Base-by-base conservation (phyloP, 2,329 filamentous ascomycete species). In the Phyllosticta citriasiana region DNA sequence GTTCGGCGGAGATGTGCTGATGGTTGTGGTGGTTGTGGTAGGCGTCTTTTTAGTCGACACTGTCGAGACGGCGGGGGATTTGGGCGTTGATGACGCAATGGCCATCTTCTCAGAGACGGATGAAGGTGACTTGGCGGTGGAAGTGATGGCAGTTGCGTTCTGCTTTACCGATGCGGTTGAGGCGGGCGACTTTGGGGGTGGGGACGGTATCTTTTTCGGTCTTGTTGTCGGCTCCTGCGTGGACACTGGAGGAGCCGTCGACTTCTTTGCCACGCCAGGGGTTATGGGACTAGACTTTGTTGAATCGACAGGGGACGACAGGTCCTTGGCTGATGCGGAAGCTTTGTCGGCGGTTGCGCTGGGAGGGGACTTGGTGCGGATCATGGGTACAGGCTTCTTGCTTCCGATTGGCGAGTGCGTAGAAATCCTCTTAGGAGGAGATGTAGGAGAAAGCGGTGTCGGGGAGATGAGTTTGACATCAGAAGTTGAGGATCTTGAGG, bases 401-500 rank as follows among this genome's bases (percentile, higher is more conserved):
- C 61, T 60, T 5, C 54, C 62, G 19, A 67, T 61, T 26, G 67
- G 62, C 26, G 68, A 63, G 51, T 72, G 73, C 27, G 65, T 35
- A 24, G 67, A 24, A 33, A 52, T 9, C 33, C 59, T 55, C 54
- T 25, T 62, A 0, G 55, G 22, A 52, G 61, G 19, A n/a, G 9
- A 47, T 16, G 40, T 47, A 6, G 40, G 40, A 47, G 40, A 47
- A n/a, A 47, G 40, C 40, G 40, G 40, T n/a, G 40, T 47, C 12
- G 40, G 40, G 16, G 14, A n/a, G 16, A 47, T n/a, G 14, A 4
- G 4, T 6, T 47, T 47, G 16, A 40, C 4, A 10, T 40, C 33
- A 10, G 9, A 40, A 14, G 33, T 14, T 12, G 33, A 40, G 14
- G 14, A 2, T 40, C 33, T 12, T 12, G 33, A 40, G 4, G 54